Evolutionary conservation across 2,329 filamentous ascomycete species (phyloP), one percentile per base, ranked within the genome.

Genomic region (Fusarium kyushuense): DNA sequence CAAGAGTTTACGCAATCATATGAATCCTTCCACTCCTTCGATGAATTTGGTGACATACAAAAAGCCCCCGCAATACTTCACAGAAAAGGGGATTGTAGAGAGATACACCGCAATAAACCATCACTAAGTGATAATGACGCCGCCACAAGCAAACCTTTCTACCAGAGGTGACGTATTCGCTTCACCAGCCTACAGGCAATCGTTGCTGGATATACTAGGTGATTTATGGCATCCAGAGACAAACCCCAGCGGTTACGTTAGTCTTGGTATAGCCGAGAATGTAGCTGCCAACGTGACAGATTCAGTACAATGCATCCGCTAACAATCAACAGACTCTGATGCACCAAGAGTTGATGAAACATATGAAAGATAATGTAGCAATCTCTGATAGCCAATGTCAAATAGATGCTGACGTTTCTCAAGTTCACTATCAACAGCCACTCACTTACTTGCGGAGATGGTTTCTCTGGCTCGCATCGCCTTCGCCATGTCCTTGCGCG

Each of bases 371-470:
- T 2, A 42, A 25, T 30, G 33, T 30, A 25, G 2, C 5, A 4
- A 2, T 3, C 5, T 1, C 5, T 2, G 7, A 14, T 4, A 1
- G 3, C 17, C 1, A 16, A 2, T 5, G 2, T 2, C 2, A 5
- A 6, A 17, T 4, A 2, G 1, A 7, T 16, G 5, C 9, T 45
- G 10, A 40, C 16, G 1, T 4, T 2, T 17, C 14, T 14, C 0
- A 11, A 58, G 56, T 41, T 59, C 11, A 30, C 10, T 3, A 2
- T 59, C 6, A 21, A 41, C n/a, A 51, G 57, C 2, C 57, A 59
- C 11, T 32, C 23, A 3, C 1, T 59, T 3, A 58, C 35, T 4
- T 46, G 33, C 1, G 54, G 54, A 2, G 35, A 59, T 1, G 54
- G 57, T 1, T 59, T 59, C 19, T 35, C 35, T 0, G 57, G 54